phyloP scores from a whole-genome alignment of 305 asterid species.

The Nicotiana rustica region DNA sequence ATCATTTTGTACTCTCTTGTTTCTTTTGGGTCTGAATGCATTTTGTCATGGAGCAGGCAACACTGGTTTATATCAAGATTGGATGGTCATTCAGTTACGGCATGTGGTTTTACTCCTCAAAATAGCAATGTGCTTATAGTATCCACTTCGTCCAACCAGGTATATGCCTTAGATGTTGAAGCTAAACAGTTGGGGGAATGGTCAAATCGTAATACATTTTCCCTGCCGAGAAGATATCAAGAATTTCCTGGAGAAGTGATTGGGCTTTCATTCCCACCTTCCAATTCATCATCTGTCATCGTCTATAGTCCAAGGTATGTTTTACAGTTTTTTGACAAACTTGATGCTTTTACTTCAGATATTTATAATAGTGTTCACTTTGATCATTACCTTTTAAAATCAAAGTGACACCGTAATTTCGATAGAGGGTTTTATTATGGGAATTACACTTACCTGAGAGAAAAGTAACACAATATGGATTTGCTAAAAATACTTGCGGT shows the following conservation, averaged over 20 bases:
- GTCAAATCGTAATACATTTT: conserved; percentile 79
- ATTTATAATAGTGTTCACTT: not conserved
- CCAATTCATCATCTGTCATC: conserved; percentile 74
- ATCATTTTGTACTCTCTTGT: not conserved
- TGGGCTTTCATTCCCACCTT: conserved; percentile 88
- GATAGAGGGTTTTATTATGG: not conserved
- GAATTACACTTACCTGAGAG: not conserved
- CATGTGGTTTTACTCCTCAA: conserved; percentile 82
- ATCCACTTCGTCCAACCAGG: conserved; percentile 90
- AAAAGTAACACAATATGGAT: not conserved
- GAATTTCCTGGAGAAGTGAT: conserved; percentile 99
- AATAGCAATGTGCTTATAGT: conserved; percentile 79
- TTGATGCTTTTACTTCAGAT: not conserved
- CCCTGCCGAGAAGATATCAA: conserved; percentile 86
- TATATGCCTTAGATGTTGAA: conserved; percentile 95
- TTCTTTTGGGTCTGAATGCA: conserved; percentile 22
- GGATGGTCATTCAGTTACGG: conserved; percentile 88
- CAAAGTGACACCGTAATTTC: not conserved
- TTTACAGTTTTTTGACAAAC: not conserved
- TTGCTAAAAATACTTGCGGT: not conserved
- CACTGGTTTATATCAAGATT: conserved; percentile 97
- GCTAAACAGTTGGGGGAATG: conserved; percentile 94
- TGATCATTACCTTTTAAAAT: not conserved
- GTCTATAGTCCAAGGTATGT: conserved; percentile 90
- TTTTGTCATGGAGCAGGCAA: conserved; percentile 61